phyloP scores from a whole-genome alignment of 2,329 filamentous ascomycete genomes.

The Cladophialophora bantiana region DNA sequence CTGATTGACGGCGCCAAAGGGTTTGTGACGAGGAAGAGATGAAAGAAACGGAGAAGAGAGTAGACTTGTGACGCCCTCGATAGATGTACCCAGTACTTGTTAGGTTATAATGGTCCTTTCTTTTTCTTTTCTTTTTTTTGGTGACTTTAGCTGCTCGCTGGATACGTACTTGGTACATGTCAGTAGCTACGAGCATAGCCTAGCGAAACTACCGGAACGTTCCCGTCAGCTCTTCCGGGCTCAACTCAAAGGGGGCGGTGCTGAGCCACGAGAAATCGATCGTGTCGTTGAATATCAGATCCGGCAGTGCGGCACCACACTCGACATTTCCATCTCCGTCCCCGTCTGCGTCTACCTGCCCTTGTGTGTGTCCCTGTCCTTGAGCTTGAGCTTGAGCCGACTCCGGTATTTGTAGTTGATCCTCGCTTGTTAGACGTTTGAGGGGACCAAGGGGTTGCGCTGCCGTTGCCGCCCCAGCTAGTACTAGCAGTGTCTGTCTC shows the following conservation, averaged over 20 bases:
- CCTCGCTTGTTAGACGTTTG: not conserved
- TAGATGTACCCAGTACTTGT: not conserved
- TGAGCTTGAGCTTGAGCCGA: too few relatives aligned
- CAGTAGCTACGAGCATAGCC: too few relatives aligned
- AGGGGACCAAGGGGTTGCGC: not conserved
- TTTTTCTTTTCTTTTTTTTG: too few relatives aligned
- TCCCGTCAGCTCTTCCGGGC: not conserved
- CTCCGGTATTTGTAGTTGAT: too few relatives aligned
- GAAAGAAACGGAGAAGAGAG: not conserved
- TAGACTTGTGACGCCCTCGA: not conserved
- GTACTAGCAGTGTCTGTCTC: not conserved
- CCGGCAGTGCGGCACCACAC: not conserved
- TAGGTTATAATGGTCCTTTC: too few relatives aligned
- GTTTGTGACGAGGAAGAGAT: not conserved
- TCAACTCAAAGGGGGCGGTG: slow-evolving; percentile 3
- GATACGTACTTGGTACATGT: too few relatives aligned
- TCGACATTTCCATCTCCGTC: too few relatives aligned
- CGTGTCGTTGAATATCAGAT: slow-evolving; percentile 3
- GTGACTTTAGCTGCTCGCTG: too few relatives aligned
- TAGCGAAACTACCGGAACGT: not conserved
- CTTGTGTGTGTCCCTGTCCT: not conserved
- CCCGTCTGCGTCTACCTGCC: not conserved
- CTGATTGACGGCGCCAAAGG: slow-evolving; percentile 41
- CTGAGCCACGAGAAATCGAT: slow-evolving; percentile 14
- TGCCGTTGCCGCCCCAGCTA: not conserved